These are phyloP conservation scores for Alternaria brassicae DNA, from an alignment of 2,329 filamentous ascomycete genomes.

Conservation along the genomic window DNA sequence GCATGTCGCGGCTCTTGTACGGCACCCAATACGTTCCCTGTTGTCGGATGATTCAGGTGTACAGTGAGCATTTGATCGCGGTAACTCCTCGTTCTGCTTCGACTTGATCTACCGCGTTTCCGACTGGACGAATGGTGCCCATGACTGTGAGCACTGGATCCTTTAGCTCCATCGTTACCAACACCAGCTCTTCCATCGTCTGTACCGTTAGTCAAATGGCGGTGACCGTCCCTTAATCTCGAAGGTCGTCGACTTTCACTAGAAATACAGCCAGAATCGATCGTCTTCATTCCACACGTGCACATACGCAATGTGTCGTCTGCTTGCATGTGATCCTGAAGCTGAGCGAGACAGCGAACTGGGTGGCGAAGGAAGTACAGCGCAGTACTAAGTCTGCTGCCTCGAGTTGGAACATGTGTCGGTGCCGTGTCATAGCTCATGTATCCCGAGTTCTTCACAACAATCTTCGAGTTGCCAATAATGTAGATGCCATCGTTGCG, in stretches of 20 bases:
- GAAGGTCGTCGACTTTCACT: neutral
- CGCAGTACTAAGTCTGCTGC: no score
- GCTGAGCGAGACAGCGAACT: no score
- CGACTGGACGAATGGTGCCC: neutral
- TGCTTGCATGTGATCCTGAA: no score
- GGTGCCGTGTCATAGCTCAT: neutral
- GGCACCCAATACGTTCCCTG: no score
- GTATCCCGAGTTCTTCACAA: neutral
- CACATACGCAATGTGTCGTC: no score
- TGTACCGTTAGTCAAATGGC: neutral
- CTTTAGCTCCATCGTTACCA: neutral
- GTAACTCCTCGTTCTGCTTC: neutral
- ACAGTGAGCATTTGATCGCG: neutral
- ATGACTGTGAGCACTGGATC: neutral
- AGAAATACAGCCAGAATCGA: no score
- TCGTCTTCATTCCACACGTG: no score
- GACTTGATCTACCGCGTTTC: neutral
- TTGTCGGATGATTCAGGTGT: no score
- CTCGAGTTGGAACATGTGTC: neutral
- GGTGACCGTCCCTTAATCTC: neutral
- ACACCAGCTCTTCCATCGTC: neutral
- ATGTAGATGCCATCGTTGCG: neutral
- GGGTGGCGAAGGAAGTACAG: no score
- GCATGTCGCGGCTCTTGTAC: no score
- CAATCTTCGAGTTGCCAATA: neutral